phyloP scores from a whole-genome alignment of 345 rosid species.

The Pelargonium nanum region DNA sequence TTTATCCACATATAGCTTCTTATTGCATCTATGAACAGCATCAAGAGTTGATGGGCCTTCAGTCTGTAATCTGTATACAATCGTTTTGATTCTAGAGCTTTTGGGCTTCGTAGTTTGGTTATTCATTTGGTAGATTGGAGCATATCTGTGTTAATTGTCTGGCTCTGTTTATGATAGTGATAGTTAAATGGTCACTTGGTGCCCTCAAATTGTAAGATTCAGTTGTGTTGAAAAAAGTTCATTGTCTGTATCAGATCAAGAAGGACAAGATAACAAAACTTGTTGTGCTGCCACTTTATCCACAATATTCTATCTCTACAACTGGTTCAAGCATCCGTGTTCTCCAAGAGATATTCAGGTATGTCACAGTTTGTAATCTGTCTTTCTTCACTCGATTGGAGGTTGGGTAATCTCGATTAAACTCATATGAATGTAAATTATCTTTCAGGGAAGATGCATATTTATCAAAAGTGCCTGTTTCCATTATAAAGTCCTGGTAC shows the following conservation, averaged over 20 bases:
- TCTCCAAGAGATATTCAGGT: constrained; percentile 65
- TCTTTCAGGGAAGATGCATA: constrained; percentile 58
- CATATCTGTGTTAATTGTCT: no score
- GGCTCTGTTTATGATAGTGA: background rate
- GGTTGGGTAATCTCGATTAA: background rate
- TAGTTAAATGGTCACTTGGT: background rate
- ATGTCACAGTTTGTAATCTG: background rate
- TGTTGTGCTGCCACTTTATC: constrained; percentile 88
- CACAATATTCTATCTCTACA: constrained; percentile 88
- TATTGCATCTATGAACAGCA: no score
- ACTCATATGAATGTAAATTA: constrained; percentile 13
- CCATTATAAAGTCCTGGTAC: constrained; percentile 78
- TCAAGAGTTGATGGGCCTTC: no score
- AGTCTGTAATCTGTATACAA: no score
- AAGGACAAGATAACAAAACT: constrained; percentile 70
- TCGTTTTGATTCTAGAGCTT: no score
- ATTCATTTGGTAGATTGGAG: no score
- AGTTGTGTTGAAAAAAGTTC: no score
- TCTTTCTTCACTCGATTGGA: background rate
- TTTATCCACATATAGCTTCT: no score
- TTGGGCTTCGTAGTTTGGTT: no score
- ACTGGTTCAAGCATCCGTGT: constrained; percentile 90
- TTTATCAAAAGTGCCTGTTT: constrained; percentile 64
- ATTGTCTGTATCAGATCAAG: constrained; percentile 44
- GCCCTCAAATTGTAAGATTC: background rate